Conservation (phyloP, 2,329 filamentous ascomycete genomes). For the Cadophora gregata region DNA sequence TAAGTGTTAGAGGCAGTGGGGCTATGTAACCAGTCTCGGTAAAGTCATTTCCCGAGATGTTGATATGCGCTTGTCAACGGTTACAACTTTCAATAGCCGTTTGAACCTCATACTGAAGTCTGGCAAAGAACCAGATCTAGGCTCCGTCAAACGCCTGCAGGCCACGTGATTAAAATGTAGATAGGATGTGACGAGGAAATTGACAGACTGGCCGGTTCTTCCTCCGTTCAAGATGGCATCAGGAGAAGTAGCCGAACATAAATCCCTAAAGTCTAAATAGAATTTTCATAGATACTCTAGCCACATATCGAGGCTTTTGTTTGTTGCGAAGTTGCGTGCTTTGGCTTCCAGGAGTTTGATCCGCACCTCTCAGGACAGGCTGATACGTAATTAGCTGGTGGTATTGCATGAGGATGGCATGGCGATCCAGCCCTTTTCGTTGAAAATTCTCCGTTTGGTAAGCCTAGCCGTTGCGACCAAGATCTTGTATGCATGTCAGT, state of each 20-base stretch:
- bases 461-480: not conserved
- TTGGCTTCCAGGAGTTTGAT: not conserved
- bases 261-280: not conserved
- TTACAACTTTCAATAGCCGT: not conserved
- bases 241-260: not conserved
- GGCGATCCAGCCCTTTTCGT: not conserved
- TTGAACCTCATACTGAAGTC: not conserved
- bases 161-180: not conserved
- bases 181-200: not conserved
- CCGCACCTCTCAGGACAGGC: slow-evolving; percentile 3
- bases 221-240: not conserved
- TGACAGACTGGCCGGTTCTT: not conserved
- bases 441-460: slow-evolving; percentile 4
- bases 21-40: not conserved
- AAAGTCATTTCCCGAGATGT: not conserved
- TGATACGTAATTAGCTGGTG: slow-evolving; percentile 10
- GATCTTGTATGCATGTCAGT: not conserved
- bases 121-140: not conserved
- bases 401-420: not conserved
- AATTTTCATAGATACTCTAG: slow-evolving; percentile 1
- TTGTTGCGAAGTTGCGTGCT: not conserved
- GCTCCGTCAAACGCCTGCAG: not conserved
- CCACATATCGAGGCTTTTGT: not conserved
- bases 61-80: not conserved
- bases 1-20: not conserved